A percentile compares a stretch with the other conserved stretches of the same genome.
phyloP scores from a whole-genome alignment of 805 yeast species.

The Metschnikowia kunwiensis region DNA sequence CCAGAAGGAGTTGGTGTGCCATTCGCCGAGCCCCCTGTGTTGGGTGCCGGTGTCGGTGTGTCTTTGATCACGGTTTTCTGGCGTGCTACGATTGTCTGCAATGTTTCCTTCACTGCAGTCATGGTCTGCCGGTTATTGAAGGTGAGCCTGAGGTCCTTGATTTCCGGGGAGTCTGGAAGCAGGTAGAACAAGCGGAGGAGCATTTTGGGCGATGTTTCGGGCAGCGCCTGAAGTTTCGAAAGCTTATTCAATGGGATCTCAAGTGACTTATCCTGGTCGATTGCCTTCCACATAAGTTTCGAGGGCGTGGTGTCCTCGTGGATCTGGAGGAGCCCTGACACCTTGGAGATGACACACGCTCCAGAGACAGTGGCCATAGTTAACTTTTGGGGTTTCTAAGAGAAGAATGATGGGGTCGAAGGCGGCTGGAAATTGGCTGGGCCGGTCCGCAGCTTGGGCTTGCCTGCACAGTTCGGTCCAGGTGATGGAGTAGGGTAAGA shows the following conservation, averaged over 20 bases:
- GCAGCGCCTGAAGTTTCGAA: slow-evolving; percentile 62
- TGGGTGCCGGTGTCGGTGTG: slow-evolving; percentile 10
- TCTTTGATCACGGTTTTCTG: slow-evolving; percentile 53
- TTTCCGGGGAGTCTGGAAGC: slow-evolving; percentile 31
- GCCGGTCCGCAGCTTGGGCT: no score
- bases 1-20: slow-evolving; percentile 19
- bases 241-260: slow-evolving; percentile 36
- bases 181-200: slow-evolving; percentile 55
- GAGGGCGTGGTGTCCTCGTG: slow-evolving; percentile 58
- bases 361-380: slow-evolving; percentile 38
- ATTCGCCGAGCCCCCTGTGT: slow-evolving; percentile 1
- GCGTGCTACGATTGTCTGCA: slow-evolving; percentile 68
- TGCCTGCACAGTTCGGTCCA: no score
- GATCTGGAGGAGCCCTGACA: slow-evolving; percentile 54
- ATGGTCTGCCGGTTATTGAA: slow-evolving; percentile 72
- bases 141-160: slow-evolving; percentile 43
- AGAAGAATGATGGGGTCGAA: no score
- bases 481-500: no score
- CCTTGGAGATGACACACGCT: slow-evolving; percentile 53
- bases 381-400: no score
- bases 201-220: slow-evolving; percentile 64
- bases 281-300: slow-evolving; percentile 54
- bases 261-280: slow-evolving; percentile 41
- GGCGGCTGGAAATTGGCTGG: no score
- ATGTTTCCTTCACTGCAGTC: slow-evolving; percentile 65